phyloP scores from a whole-genome alignment of 2,329 filamentous ascomycete genomes.

The Davidsoniella eucalypti region DNA sequence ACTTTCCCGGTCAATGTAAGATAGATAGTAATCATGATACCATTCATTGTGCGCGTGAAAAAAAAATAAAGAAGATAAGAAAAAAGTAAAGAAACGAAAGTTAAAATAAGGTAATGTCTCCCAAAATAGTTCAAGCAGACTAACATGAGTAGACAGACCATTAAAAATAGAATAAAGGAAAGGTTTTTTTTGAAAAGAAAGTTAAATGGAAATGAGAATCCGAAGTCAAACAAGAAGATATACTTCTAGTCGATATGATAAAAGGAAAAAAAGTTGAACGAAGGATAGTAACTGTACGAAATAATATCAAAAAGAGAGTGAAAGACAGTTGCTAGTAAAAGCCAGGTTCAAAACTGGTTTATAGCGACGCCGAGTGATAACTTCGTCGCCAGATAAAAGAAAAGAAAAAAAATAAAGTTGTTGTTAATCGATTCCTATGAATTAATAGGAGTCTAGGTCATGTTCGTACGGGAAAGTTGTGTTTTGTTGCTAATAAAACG shows the following conservation, averaged over 20 bases:
- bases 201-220: background rate
- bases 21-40: too few species aligned
- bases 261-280: background rate
- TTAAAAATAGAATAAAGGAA: background rate
- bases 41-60: too few species aligned
- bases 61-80: background rate
- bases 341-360: too few species aligned
- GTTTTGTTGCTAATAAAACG: too few species aligned
- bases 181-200: background rate
- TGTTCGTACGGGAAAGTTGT: too few species aligned
- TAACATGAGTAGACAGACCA: background rate
- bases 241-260: background rate
- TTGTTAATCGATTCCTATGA: background rate
- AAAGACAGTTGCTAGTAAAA: too few species aligned
- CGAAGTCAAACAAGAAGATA: background rate
- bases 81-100: conserved; percentile 1
- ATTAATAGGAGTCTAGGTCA: background rate
- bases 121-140: background rate
- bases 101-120: background rate
- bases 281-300: too few species aligned
- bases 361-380: too few species aligned
- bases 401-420: background rate
- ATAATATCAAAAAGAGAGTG: too few species aligned
- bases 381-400: background rate
- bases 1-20: too few species aligned